phyloP scores from a whole-genome alignment of 2,329 filamentous ascomycete species.

The Monilinia aucupariae region DNA sequence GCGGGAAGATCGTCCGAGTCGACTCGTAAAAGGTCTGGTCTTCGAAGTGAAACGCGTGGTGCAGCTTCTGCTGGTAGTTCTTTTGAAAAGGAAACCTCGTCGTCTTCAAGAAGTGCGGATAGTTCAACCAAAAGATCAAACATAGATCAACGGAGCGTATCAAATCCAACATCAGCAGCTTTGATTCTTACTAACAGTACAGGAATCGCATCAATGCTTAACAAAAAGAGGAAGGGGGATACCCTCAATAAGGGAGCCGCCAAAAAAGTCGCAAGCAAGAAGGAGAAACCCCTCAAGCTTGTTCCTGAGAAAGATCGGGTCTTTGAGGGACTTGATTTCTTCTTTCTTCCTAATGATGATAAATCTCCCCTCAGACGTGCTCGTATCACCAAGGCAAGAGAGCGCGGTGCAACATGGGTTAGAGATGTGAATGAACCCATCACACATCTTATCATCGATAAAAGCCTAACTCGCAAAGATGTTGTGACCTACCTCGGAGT shows the following conservation, averaged over 20 bases:
- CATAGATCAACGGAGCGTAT: slow-evolving; percentile 22
- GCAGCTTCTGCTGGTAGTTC: slow-evolving; percentile 14
- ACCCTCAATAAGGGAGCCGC: neutral
- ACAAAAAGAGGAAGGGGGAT: slow-evolving; percentile 22
- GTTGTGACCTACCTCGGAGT: slow-evolving; percentile 50
- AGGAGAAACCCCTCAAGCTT: slow-evolving; percentile 40
- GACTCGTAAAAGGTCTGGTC: slow-evolving; percentile 20
- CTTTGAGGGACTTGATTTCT: slow-evolving; percentile 58
- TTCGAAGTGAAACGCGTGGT: slow-evolving; percentile 25
- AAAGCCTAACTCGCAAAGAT: slow-evolving; percentile 56
- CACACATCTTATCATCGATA: slow-evolving; percentile 78
- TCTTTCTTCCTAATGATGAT: slow-evolving; percentile 78
- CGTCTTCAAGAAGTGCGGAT: slow-evolving; percentile 2
- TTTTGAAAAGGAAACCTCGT: slow-evolving; percentile 16
- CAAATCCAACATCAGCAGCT: slow-evolving; percentile 27
- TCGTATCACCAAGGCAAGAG: slow-evolving; percentile 68
- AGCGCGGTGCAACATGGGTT: slow-evolving; percentile 71
- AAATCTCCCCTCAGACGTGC: slow-evolving; percentile 59
- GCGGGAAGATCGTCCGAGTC: slow-evolving; percentile 18
- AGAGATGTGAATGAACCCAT: slow-evolving; percentile 49
- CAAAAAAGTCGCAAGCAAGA: slow-evolving; percentile 39
- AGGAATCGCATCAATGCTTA: slow-evolving; percentile 29
- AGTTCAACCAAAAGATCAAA: slow-evolving; percentile 12
- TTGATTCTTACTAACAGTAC: slow-evolving; percentile 29
- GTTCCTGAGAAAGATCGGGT: slow-evolving; percentile 51